A percentile compares a stretch with the other conserved stretches of the same genome.
Evolutionary conservation across 192 early-diverging fungal species (phyloP).

Genomic region (Diversispora epigaea): DNA sequence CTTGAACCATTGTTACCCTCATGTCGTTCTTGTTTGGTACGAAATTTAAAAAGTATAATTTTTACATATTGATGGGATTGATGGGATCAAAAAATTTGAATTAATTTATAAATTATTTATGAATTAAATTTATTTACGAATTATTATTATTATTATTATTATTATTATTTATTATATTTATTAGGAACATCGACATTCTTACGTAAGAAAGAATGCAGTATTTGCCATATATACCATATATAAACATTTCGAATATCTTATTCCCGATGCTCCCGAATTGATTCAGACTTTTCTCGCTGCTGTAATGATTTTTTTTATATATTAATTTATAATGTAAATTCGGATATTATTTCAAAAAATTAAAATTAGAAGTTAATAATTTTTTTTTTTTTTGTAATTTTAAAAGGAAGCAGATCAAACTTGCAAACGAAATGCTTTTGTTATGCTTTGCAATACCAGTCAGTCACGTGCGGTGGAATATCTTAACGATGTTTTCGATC

Average conservation of each 20-base stretch:
- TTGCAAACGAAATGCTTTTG: constrained; percentile 90
- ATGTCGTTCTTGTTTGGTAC: constrained; percentile 80
- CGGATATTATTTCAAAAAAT: too few relatives aligned
- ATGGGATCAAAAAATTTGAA: too few relatives aligned
- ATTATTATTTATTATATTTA: too few relatives aligned
- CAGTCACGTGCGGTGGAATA: constrained; percentile 82
- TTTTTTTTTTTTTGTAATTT: constrained; percentile 2
- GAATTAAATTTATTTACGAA: constrained; percentile 11
- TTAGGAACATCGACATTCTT: constrained; percentile 93
- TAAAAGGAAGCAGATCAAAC: constrained; percentile 87
- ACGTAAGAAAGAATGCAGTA: constrained; percentile 97
- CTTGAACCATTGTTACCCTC: constrained; percentile 93
- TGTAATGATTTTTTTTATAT: constrained; percentile 35
- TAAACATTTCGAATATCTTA: constrained; percentile 85
- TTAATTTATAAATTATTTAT: background rate
- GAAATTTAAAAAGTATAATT: background rate
- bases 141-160: too few relatives aligned
- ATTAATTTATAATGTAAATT: background rate
- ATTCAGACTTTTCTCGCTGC: constrained; percentile 67
- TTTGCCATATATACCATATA: constrained; percentile 88
- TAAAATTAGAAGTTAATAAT: background rate
- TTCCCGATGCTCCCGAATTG: constrained; percentile 93
- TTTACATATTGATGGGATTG: too few relatives aligned
- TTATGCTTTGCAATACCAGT: constrained; percentile 83
- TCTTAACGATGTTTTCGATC: constrained; percentile 67